phyloP scores from a whole-genome alignment of 495 filamentous ascomycete genomes.

The Podospora tetraspora region DNA sequence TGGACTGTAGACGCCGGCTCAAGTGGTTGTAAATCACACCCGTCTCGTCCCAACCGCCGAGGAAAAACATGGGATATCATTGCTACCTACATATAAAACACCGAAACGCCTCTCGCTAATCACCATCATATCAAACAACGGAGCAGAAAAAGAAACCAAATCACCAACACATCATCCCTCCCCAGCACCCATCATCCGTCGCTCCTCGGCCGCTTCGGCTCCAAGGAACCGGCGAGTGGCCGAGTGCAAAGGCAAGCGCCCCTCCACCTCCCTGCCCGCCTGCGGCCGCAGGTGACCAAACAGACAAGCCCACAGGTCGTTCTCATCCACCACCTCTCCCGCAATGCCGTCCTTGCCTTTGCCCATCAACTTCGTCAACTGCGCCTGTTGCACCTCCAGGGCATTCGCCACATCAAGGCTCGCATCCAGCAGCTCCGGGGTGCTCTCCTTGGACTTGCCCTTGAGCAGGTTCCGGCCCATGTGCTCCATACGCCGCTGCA shows the following conservation, averaged over 20 bases:
- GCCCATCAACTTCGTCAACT: constrained; percentile 60
- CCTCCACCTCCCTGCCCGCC: constrained; percentile 10
- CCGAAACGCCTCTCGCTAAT: not conserved
- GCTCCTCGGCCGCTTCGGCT: constrained; percentile 28
- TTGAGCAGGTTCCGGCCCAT: constrained; percentile 52
- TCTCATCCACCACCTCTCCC: constrained; percentile 75
- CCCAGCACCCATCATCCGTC: constrained; percentile 6
- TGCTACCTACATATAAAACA: not conserved
- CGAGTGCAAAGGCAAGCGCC: constrained; percentile 9
- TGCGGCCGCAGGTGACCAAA: constrained; percentile 55
- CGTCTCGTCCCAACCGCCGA: not conserved
- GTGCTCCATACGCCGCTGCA: constrained; percentile 68
- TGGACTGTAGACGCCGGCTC: not conserved
- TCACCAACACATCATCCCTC: not conserved
- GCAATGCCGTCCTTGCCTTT: constrained; percentile 60
- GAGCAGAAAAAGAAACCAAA: not conserved
- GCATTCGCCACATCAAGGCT: constrained; percentile 78
- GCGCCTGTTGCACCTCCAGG: constrained; percentile 67
- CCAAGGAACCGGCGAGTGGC: constrained; percentile 25
- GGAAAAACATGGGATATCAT: not conserved
- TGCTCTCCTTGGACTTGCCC: constrained; percentile 32
- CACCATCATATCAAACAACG: not conserved
- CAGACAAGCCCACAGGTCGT: constrained; percentile 85
- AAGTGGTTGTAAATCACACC: not conserved
- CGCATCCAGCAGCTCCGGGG: constrained; percentile 42